phyloP scores from a whole-genome alignment of 2,329 filamentous ascomycete genomes.

The Aspergillaceae sp. region DNA sequence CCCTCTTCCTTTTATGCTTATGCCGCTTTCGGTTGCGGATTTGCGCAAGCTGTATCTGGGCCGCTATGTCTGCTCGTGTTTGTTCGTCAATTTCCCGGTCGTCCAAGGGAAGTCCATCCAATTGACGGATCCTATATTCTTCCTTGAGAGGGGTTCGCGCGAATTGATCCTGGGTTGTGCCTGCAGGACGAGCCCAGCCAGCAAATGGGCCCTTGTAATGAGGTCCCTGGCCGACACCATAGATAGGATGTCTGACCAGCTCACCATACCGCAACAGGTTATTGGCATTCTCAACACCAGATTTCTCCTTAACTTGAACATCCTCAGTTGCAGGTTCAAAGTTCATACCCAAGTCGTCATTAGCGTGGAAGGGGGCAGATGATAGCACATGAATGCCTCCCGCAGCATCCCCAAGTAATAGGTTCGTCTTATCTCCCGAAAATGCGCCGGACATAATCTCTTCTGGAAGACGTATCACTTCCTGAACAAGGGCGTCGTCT shows the following conservation, averaged over 20 bases:
- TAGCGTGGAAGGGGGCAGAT: conserved; percentile 20
- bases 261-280: conserved; percentile 25
- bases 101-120: conserved; percentile 18
- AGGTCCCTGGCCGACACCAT: conserved; percentile 34
- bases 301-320: conserved; percentile 5
- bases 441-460: conserved; percentile 53
- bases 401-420: conserved; percentile 51
- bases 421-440: conserved; percentile 45
- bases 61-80: conserved; percentile 10
- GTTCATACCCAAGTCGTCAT: conserved; percentile 13
- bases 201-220: conserved; percentile 35
- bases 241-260: conserved; percentile 26
- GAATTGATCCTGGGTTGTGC: conserved; percentile 14
- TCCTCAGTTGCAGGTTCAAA: conserved; percentile 17
- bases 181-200: conserved; percentile 28
- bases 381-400: conserved; percentile 47
- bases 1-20: conserved; percentile 13
- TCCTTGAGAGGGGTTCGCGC: conserved; percentile 15
- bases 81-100: conserved; percentile 15
- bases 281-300: conserved; percentile 18
- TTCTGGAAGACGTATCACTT: conserved; percentile 42
- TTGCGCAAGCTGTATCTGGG: conserved; percentile 18
- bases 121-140: conserved; percentile 22
- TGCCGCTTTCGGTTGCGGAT: conserved; percentile 19
- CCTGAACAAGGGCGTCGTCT: conserved; percentile 44